Conservation (phyloP, 805 yeast species). For the Ogataea henricii region DNA sequence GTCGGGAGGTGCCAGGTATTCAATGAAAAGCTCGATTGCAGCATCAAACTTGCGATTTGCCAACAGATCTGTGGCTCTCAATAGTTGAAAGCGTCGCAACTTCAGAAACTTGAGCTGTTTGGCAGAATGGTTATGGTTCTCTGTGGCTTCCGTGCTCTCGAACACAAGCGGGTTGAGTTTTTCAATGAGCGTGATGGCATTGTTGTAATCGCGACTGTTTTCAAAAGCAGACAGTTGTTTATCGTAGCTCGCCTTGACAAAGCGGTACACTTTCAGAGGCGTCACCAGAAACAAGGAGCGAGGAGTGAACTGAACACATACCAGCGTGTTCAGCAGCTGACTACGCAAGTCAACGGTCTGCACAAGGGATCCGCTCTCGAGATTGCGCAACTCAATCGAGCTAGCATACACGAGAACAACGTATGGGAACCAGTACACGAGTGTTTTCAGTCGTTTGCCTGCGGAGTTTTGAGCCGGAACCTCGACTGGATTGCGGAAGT, state of each 20-base stretch:
- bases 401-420: conserved; percentile 33
- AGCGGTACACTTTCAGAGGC: conserved; percentile 28
- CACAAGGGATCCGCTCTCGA: conserved; percentile 37
- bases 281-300: conserved; percentile 35
- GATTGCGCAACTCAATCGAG: conserved; percentile 40
- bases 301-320: conserved; percentile 27
- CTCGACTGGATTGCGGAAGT: conserved; percentile 24
- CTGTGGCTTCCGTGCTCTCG: conserved; percentile 6
- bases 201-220: conserved; percentile 34
- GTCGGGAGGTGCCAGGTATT: conserved; percentile 62
- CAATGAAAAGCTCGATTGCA: conserved; percentile 49
- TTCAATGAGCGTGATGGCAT: conserved; percentile 47
- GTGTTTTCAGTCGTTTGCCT: conserved; percentile 30
- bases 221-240: conserved; percentile 38
- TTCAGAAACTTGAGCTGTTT: conserved; percentile 35
- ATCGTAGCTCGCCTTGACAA: conserved; percentile 32
- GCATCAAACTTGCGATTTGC: conserved; percentile 34
- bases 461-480: conserved; percentile 10
- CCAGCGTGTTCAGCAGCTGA: conserved; percentile 7
- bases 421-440: conserved; percentile 44
- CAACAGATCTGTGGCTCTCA: conserved; percentile 37
- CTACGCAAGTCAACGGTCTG: conserved; percentile 29
- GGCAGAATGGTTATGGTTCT: conserved; percentile 22
- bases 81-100: conserved; percentile 46
- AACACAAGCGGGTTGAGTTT: conserved; percentile 32